Conservation (phyloP, 768 basidiomycete species). For the Leccinum barrowsii region DNA sequence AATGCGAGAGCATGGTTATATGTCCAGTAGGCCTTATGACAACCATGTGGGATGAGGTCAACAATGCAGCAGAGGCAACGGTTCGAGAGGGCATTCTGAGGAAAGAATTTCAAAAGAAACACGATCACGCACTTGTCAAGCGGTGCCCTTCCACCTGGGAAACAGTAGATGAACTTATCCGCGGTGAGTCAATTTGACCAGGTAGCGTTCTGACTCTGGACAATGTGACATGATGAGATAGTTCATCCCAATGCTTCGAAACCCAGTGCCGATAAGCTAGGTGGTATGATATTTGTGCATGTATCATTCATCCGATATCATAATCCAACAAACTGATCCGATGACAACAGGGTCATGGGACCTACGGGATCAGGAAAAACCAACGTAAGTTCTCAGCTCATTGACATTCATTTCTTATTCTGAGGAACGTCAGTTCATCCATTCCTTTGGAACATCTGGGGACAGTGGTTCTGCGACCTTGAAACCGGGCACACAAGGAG, state of each 20-base stretch:
- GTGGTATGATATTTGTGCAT: slow-evolving; percentile 3
- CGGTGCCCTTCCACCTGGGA: neutral
- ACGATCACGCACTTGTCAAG: neutral
- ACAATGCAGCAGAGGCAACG: neutral
- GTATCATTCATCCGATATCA: neutral
- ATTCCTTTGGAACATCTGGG: neutral
- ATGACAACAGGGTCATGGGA: neutral
- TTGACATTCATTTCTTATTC: neutral
- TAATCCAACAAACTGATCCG: neutral
- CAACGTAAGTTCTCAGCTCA: neutral
- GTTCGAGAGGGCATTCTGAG: neutral
- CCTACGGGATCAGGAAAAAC: slow-evolving; percentile 9
- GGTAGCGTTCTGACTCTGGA: neutral
- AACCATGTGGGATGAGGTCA: slow-evolving; percentile 10
- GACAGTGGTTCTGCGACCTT: neutral
- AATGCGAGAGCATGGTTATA: neutral
- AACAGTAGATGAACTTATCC: neutral
- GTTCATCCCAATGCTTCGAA: neutral
- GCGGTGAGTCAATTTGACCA: neutral
- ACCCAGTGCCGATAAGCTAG: neutral
- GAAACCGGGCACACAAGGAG: neutral
- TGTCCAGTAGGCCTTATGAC: slow-evolving; percentile 5
- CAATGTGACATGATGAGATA: neutral
- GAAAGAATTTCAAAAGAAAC: neutral
- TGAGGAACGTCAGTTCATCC: slow-evolving; percentile 7